Percentiles rank a stretch among this genome's conserved stretches.
Evolutionary conservation across 2,329 filamentous ascomycete species (phyloP).

Genomic region (Arachnomyces sp.): DNA sequence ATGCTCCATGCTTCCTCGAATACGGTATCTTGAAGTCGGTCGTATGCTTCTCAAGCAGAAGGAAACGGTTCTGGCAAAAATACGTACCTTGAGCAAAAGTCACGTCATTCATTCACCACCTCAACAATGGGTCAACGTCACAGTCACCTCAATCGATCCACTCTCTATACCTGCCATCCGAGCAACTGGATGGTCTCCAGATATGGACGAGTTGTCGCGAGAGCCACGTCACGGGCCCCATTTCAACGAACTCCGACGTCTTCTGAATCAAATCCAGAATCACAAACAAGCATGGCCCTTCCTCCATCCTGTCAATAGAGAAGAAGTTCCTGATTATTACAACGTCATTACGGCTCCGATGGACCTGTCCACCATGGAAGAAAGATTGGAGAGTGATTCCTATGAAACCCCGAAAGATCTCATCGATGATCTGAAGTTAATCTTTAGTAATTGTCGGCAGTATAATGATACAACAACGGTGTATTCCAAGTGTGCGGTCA

Average conservation of each 20-base stretch:
- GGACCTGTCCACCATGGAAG: slow-evolving; percentile 81
- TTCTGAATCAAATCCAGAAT: slow-evolving; percentile 79
- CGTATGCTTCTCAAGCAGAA: slow-evolving; percentile 87
- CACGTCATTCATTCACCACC: slow-evolving; percentile 68
- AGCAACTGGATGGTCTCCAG: slow-evolving; percentile 73
- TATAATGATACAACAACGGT: slow-evolving; percentile 84
- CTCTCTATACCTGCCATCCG: slow-evolving; percentile 70
- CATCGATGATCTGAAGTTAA: slow-evolving; percentile 64
- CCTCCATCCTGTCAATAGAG: slow-evolving; percentile 70
- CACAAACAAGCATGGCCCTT: slow-evolving; percentile 80
- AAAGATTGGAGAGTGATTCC: slow-evolving; percentile 74
- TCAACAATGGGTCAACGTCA: slow-evolving; percentile 56
- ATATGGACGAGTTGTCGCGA: slow-evolving; percentile 81
- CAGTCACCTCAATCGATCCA: slow-evolving; percentile 61
- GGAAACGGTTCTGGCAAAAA: slow-evolving; percentile 76
- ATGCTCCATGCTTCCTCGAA: slow-evolving; percentile 78
- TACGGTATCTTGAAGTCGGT: slow-evolving; percentile 74
- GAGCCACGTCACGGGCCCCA: slow-evolving; percentile 80
- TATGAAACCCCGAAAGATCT: slow-evolving; percentile 78
- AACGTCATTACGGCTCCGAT: slow-evolving; percentile 85
- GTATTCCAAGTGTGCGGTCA: slow-evolving; percentile 77
- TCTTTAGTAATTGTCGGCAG: slow-evolving; percentile 78
- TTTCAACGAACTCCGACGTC: slow-evolving; percentile 73
- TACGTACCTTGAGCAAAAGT: slow-evolving; percentile 67
- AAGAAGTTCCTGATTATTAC: slow-evolving; percentile 85